phyloP scores from a whole-genome alignment of 192 early-diverging fungal species.

The Backusella australiensis region DNA sequence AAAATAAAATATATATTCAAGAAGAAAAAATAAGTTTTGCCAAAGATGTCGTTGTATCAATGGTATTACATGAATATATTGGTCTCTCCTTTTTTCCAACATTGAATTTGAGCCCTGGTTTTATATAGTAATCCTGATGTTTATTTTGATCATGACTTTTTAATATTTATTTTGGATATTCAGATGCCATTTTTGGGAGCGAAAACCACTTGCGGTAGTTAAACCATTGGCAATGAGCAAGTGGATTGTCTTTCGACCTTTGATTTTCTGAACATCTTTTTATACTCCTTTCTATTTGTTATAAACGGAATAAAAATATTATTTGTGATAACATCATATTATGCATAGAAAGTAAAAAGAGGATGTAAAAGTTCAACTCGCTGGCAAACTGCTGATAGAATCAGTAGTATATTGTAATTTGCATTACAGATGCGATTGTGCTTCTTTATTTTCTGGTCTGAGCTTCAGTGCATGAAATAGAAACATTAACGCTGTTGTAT shows the following conservation, averaged over 20 bases:
- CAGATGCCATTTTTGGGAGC: not conserved
- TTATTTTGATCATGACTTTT: not conserved
- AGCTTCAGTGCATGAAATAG: not conserved
- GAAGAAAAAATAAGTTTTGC: not conserved
- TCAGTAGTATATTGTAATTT: not conserved
- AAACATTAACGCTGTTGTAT: not conserved
- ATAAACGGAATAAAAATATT: not conserved
- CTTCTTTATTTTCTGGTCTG: not conserved
- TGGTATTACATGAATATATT: not conserved
- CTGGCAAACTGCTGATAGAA: not conserved
- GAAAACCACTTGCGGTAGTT: not conserved
- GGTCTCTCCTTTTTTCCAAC: not conserved
- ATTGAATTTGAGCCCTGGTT: not conserved
- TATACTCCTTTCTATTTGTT: not conserved
- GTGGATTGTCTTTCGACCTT: not conserved
- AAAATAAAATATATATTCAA: not conserved
- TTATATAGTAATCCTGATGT: not conserved
- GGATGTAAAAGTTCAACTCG: not conserved
- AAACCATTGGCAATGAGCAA: not conserved
- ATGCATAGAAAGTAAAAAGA: not conserved
- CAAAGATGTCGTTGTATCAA: not conserved
- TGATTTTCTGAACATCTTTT: slow-evolving; percentile 2
- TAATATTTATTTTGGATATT: not conserved
- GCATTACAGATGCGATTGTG: not conserved
- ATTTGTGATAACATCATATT: not conserved